Evolutionary conservation across 2,329 filamentous ascomycete species (phyloP).

Genomic region (Aspergillus quadricinctus): DNA sequence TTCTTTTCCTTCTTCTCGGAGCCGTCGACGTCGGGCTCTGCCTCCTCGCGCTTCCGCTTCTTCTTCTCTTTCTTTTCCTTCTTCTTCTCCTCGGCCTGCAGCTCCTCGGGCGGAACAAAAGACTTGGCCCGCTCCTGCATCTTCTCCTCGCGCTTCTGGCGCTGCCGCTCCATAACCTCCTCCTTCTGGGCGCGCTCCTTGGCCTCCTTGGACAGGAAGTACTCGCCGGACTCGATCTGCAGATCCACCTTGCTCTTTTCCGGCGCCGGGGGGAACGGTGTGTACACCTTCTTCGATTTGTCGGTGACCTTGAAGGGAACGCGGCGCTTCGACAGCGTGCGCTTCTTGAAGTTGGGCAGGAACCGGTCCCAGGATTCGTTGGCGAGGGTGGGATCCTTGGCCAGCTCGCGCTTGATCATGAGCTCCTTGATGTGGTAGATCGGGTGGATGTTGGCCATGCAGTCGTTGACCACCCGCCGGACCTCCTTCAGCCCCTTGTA

Average conservation of each 20-base stretch:
- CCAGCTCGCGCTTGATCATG: constrained; percentile 89
- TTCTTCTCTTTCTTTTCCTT: constrained; percentile 44
- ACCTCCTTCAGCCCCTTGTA: constrained; percentile 94
- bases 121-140: constrained; percentile 78
- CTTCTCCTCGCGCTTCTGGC: constrained; percentile 82
- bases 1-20: constrained; percentile 60
- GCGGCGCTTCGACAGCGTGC: constrained; percentile 76
- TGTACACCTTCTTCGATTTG: constrained; percentile 92
- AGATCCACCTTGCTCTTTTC: constrained; percentile 99
- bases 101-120: constrained; percentile 82
- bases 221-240: constrained; percentile 97
- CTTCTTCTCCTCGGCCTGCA: constrained; percentile 45
- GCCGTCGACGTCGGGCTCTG: constrained; percentile 28
- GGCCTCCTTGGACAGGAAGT: constrained; percentile 88
- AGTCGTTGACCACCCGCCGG: constrained; percentile 83
- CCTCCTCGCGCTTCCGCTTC: constrained; percentile 38
- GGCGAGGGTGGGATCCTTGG: constrained; percentile 80
- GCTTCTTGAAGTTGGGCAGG: constrained; percentile 94
- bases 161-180: constrained; percentile 78
- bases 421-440: constrained; percentile 93
- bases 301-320: constrained; percentile 82
- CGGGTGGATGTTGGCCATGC: constrained; percentile 89
- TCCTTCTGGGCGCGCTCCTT: constrained; percentile 80
- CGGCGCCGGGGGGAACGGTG: constrained; percentile 90
- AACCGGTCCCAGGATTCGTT: constrained; percentile 95